A percentile compares a stretch with the other conserved stretches of the same genome.
Evolutionary conservation across 306 rosid species (phyloP).

Genomic region (Inga oerstediana): DNA sequence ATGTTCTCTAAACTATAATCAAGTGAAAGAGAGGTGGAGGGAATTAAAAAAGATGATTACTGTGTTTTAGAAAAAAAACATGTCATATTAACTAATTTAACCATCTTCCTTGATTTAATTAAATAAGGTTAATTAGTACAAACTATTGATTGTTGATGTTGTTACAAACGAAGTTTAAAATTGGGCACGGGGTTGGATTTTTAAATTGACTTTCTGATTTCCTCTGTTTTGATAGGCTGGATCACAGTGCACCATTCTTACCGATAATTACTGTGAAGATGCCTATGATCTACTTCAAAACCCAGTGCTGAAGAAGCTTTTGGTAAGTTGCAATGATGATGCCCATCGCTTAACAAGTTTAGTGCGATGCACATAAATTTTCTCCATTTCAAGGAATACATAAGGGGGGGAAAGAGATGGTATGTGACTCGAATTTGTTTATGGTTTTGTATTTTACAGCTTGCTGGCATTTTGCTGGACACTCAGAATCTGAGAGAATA

Average conservation of each 20-base stretch:
- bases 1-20: too few relatives aligned
- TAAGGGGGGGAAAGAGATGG: not conserved
- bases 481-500: slow-evolving; percentile 67
- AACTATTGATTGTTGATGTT: slow-evolving; percentile 30
- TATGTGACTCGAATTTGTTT: slow-evolving; percentile 25
- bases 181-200: too few relatives aligned
- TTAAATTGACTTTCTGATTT: not conserved
- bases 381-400: not conserved
- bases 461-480: slow-evolving; percentile 85
- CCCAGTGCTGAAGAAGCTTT: slow-evolving; percentile 69
- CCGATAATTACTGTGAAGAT: slow-evolving; percentile 88
- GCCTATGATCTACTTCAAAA: slow-evolving; percentile 87
- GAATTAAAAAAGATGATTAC: too few relatives aligned
- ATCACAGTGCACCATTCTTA: slow-evolving; percentile 80
- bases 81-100: too few relatives aligned
- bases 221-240: slow-evolving; percentile 58
- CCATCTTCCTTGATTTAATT: too few relatives aligned
- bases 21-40: too few relatives aligned
- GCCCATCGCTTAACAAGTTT: not conserved
- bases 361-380: not conserved
- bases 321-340: slow-evolving; percentile 51
- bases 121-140: too few relatives aligned
- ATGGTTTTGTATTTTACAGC: slow-evolving; percentile 50
- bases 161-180: slow-evolving; percentile 15
- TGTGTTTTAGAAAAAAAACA: too few relatives aligned